These are phyloP conservation scores for Meripilus lineatus DNA, from an alignment of 1,284 basidiomycete species.

Conservation along the genomic window DNA sequence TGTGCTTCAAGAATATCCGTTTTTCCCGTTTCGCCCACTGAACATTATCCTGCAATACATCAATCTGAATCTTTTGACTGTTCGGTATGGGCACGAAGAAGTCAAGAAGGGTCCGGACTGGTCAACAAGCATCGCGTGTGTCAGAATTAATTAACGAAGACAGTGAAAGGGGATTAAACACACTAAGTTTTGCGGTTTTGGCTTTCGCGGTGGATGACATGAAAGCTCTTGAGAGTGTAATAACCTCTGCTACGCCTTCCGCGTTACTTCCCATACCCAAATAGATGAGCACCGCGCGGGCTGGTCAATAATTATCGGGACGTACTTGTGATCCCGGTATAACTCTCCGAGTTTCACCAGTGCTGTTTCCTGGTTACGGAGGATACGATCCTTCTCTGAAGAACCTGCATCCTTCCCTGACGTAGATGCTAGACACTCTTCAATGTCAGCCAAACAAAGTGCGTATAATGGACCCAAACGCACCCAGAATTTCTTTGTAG, in stretches of 20 bases:
- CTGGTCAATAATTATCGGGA: conserved; percentile 11
- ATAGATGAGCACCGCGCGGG: not conserved
- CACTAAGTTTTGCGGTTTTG: conserved; percentile 96
- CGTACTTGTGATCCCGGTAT: conserved; percentile 82
- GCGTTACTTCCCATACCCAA: conserved; percentile 58
- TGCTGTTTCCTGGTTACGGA: conserved; percentile 84
- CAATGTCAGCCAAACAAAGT: not conserved
- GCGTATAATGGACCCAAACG: conserved; percentile 5
- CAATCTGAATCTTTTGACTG: conserved; percentile 78
- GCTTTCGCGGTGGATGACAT: conserved; percentile 96
- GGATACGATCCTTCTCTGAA: conserved; percentile 46
- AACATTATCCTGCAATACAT: conserved; percentile 86
- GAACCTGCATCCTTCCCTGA: conserved; percentile 18
- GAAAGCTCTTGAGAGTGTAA: conserved; percentile 83
- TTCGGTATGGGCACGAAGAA: conserved; percentile 79
- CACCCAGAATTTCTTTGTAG: conserved; percentile 65
- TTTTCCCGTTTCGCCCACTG: conserved; percentile 92
- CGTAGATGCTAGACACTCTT: not conserved
- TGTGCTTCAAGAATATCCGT: conserved; percentile 94
- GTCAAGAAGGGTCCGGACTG: conserved; percentile 90
- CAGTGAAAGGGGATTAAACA: conserved; percentile 29
- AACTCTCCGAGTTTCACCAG: conserved; percentile 85
- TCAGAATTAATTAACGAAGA: not conserved
- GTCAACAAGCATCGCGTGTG: conserved; percentile 7
- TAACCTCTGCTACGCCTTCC: conserved; percentile 80